Percentiles rank a stretch among this genome's conserved stretches.
phyloP scores from a whole-genome alignment of 2,329 filamentous ascomycete genomes.

The Alternaria arborescens region DNA sequence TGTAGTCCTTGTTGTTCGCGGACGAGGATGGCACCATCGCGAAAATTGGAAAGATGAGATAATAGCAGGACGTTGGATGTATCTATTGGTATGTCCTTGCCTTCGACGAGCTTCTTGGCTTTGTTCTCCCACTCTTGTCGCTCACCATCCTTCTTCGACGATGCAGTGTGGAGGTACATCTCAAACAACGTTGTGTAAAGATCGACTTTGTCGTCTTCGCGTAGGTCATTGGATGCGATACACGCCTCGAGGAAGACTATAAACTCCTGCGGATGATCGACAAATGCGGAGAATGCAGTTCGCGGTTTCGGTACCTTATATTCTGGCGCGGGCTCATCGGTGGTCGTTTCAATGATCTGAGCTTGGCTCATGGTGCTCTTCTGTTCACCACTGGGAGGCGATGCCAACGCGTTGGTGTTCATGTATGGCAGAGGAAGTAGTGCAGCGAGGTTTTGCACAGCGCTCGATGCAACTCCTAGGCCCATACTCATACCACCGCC shows the following conservation, averaged over 20 bases:
- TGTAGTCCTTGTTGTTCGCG: constrained; percentile 91
- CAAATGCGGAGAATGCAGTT: constrained; percentile 93
- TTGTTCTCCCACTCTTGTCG: constrained; percentile 87
- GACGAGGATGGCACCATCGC: constrained; percentile 88
- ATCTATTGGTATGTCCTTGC: constrained; percentile 81
- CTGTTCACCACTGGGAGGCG: constrained; percentile 62
- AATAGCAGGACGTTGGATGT: constrained; percentile 93
- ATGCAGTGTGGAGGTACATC: constrained; percentile 94
- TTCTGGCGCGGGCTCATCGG: constrained; percentile 60
- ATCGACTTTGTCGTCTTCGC: constrained; percentile 79
- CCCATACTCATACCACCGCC: constrained; percentile 51
- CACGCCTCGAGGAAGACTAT: constrained; percentile 92
- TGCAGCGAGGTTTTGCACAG: constrained; percentile 85
- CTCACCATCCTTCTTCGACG: constrained; percentile 73
- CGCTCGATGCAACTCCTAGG: constrained; percentile 67
- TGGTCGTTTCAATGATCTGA: constrained; percentile 62
- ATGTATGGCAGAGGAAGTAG: constrained; percentile 87
- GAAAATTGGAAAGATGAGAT: constrained; percentile 90
- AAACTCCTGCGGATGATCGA: constrained; percentile 91
- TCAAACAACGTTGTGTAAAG: constrained; percentile 96
- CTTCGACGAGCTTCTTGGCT: constrained; percentile 87
- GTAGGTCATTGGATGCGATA: constrained; percentile 74
- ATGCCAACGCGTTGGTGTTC: constrained; percentile 67
- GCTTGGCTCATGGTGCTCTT: constrained; percentile 64
- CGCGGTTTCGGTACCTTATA: constrained; percentile 85